Base-by-base conservation (phyloP, 2,329 filamentous ascomycete genomes). In the Hypomyces rosellus region DNA sequence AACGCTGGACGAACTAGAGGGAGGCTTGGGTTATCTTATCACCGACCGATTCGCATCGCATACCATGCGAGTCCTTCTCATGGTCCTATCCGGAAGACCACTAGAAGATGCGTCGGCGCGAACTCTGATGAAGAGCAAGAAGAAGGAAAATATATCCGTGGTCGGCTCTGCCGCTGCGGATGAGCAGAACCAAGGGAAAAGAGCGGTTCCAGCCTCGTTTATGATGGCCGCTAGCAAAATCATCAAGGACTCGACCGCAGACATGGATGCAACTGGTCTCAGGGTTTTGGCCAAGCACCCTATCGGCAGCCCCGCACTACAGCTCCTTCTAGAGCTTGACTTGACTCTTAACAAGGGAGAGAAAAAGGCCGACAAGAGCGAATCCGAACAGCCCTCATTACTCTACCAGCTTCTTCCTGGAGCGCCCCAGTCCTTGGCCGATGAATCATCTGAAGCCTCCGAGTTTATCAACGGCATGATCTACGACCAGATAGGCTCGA, bases 21-120 rank as follows among this genome's bases (percentile, higher is more conserved):
- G 84, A 12, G 86, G 90, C 55, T 76, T 96, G 61, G 83, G 85
- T 18, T 93, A 84, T 61, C 75, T 99, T 8, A 77, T 97, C 62
- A 95, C 89, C 1, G 89, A 97, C 65, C 71, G 73, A 44, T 97
- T 95, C 63, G 93, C 90, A 5, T 97, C 93, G 0, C 93, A 99
- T 64, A 86, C 89, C 0, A 75, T 99, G 40, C 83, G 93, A 44
- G 88, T 96, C 0, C 76, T 99, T 8, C 74, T 99, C 1, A 74
- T 96, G 3, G 84, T 97, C 1, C 75, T 99, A 5, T 88, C 92
- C 0, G 93, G 93, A 6, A 80, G 88, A 53, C 85, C 91, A 0
- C 72, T 96, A 5, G 83, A 89, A 51, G 81, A 86, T 51, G 71
- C 78, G 0, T 78, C 84, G 1, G 83, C 79, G 20, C 85, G 84